Base-by-base conservation (phyloP, 2,329 filamentous ascomycete genomes). In the Cadophora luteo-olivacea region DNA sequence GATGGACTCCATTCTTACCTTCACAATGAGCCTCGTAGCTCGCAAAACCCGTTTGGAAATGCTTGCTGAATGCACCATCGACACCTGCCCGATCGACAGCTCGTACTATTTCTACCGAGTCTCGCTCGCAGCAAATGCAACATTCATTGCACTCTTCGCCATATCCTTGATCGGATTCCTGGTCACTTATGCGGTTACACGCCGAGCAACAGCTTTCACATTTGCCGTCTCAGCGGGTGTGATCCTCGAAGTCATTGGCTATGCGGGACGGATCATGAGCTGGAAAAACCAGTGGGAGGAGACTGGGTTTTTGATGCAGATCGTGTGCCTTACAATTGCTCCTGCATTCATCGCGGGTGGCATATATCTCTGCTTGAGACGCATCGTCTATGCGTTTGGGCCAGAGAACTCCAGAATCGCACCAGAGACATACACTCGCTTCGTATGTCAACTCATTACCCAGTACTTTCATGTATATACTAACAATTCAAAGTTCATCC, bases 271-370 rank as follows among this genome's bases (percentile, higher is more conserved):
- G 11, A 79, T 91, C 38, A 79, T 85, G 73, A 84, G 87, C 74
- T 84, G 83, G 74, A 61, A 83, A 48, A 84, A 91, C 73, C 83
- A 83, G 3, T 90, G 83, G 80, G 72, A 73, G n/a, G 76, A 82
- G 70, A 76, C 78, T 51, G 79, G 80, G 24, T 86, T 86, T 77
- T 74, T 85, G 66, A 84, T 88, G 48, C 87, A 90, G 76, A 85
- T 89, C 48, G 83, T 86, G 74, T 87, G 84, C 71, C 81, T 92
- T 67, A 91, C 89, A 3, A 84, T 91, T 68, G 89, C 82, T 0
- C 89, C 90, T 0, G 88, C 88, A 0, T 91, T 91, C 75, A 82
- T 91, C 76, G 84, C 87, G 9, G 89, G 87, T 0, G 86, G 84
- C 1, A 84, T 91, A 51, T 92, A 92, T 74, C 80, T 92, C 63